These are phyloP conservation scores for Pinguiococcus pyrenoidosus DNA, from an alignment of 108 stramenopile genomes.

Conservation along the genomic window DNA sequence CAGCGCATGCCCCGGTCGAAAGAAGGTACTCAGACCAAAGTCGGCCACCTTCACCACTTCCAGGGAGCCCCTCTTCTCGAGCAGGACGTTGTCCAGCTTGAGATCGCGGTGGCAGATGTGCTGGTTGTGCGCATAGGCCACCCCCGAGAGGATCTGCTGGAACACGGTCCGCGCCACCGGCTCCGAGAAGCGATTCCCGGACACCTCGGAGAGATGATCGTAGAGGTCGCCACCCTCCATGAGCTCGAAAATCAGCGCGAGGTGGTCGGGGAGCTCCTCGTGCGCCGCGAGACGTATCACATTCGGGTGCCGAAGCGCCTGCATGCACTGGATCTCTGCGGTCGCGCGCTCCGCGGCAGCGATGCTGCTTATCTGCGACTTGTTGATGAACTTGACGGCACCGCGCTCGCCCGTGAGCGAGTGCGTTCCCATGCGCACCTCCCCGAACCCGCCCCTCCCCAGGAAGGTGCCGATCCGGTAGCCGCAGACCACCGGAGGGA, in stretches of 20 bases:
- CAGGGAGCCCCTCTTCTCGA: conserved; percentile 5
- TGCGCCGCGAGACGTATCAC: conserved; percentile 27
- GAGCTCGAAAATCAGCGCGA: conserved; percentile 32
- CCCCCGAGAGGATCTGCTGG: conserved; percentile 18
- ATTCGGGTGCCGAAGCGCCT: conserved; percentile 26
- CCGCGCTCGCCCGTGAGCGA: conserved; percentile 24
- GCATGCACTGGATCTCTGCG: conserved; percentile 28
- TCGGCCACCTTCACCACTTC: conserved; percentile 21
- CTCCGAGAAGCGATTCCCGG: conserved; percentile 10
- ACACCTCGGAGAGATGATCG: conserved; percentile 15
- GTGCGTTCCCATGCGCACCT: conserved; percentile 31
- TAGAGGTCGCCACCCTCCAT: conserved; percentile 32
- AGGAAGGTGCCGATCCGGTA: conserved; percentile 13
- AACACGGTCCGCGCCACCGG: conserved; percentile 14
- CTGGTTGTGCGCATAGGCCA: conserved; percentile 31
- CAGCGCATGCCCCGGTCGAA: conserved; percentile 26
- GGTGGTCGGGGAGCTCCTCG: conserved; percentile 10
- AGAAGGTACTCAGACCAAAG: conserved; percentile 30
- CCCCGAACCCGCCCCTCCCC: conserved; percentile 29
- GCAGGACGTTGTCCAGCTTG: conserved; percentile 34
- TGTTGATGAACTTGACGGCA: conserved; percentile 26
- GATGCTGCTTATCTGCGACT: conserved; percentile 20
- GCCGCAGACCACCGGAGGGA: conserved; percentile 18
- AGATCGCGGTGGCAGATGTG: conserved; percentile 37
- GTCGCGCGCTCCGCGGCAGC: conserved; percentile 28